Conservation (phyloP, 1,284 basidiomycete species). For the Puccinia brachypodii region DNA sequence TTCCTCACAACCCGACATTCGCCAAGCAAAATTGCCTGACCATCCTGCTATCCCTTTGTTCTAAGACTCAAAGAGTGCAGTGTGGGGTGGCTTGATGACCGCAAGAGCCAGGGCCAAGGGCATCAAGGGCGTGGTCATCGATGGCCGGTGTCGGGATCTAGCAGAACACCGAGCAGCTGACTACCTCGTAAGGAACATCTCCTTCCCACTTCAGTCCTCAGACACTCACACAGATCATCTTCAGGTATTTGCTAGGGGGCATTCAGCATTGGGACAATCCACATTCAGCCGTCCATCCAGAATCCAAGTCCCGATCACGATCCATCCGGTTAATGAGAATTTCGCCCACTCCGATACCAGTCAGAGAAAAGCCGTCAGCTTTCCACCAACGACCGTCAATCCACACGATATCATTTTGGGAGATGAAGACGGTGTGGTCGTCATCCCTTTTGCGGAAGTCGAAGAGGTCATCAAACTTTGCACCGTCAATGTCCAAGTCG, state of each 20-base stretch:
- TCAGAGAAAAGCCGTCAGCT: constrained; percentile 51
- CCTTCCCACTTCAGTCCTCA: neutral
- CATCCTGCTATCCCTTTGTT: neutral
- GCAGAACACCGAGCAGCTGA: constrained; percentile 68
- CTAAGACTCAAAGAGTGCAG: constrained; percentile 75
- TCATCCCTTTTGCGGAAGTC: constrained; percentile 67
- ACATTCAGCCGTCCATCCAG: constrained; percentile 80
- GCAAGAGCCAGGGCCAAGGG: constrained; percentile 72
- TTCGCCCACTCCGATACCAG: neutral
- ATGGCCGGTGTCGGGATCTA: constrained; percentile 77
- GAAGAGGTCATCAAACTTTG: constrained; percentile 67
- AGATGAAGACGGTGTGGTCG: constrained; percentile 87
- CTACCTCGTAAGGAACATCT: constrained; percentile 63
- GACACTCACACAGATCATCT: neutral
- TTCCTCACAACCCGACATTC: neutral
- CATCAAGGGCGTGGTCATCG: constrained; percentile 72
- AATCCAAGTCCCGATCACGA: constrained; percentile 71
- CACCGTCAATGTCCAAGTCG: constrained; percentile 66
- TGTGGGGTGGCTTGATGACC: constrained; percentile 90
- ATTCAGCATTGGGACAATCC: constrained; percentile 82
- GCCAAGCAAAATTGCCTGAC: neutral
- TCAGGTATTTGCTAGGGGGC: constrained; percentile 70
- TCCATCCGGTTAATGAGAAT: constrained; percentile 60
- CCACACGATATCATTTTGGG: constrained; percentile 82
- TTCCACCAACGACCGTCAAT: constrained; percentile 64